Evolutionary conservation across 202 grass and related monocot genomes (phyloP).

Genomic region (Saccharum hybrid): DNA sequence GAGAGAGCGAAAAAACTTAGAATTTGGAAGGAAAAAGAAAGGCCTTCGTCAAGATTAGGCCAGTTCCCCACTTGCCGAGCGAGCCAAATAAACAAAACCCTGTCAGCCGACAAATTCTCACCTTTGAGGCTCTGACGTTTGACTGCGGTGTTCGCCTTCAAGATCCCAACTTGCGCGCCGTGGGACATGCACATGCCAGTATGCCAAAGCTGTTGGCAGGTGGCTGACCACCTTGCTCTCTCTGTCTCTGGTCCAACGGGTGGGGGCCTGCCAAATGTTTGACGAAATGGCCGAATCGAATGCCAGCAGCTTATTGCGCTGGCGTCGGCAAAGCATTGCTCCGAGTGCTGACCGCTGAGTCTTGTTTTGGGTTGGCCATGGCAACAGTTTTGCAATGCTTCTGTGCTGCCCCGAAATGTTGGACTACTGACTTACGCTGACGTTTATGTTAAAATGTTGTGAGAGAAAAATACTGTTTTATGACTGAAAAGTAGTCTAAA

Average conservation of each 20-base stretch:
- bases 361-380: neutral
- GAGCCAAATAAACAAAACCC: neutral
- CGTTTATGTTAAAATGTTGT: too few relatives aligned
- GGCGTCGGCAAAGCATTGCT: too few relatives aligned
- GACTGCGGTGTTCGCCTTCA: neutral
- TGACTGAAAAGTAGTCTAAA: too few relatives aligned
- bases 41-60: constrained; percentile 17
- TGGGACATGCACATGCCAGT: neutral
- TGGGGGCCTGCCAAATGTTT: constrained; percentile 40
- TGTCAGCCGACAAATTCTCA: neutral
- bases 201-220: neutral
- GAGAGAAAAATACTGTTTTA: too few relatives aligned
- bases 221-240: neutral
- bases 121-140: neutral
- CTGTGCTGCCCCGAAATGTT: constrained; percentile 12
- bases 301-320: neutral
- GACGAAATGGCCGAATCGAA: constrained; percentile 34
- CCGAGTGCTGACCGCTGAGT: too few relatives aligned
- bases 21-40: too few relatives aligned
- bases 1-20: too few relatives aligned
- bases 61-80: neutral
- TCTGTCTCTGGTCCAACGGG: neutral
- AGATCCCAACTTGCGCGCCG: neutral
- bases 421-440: neutral
- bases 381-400: neutral